phyloP scores from a whole-genome alignment of 495 filamentous ascomycete species.

The Penicillium ucsense region DNA sequence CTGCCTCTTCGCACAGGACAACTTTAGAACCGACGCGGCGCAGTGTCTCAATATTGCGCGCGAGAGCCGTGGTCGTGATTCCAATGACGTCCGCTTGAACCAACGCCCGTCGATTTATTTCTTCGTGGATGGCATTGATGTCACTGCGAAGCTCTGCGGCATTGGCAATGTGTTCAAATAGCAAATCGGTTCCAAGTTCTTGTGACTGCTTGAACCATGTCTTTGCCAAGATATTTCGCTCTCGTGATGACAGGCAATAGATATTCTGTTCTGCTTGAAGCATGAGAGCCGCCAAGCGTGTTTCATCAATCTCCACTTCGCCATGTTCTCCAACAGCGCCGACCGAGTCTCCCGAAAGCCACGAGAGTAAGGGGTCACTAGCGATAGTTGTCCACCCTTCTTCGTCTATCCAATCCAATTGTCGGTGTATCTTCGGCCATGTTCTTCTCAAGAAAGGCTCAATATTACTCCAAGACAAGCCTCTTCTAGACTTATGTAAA shows the following conservation, averaged over 20 bases:
- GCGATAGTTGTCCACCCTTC: slow-evolving; percentile 2
- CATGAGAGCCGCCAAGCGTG: slow-evolving; percentile 1
- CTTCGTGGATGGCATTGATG: slow-evolving; percentile 5
- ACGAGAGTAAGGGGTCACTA: not conserved
- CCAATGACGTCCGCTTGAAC: slow-evolving; percentile 20
- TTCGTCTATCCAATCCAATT: not conserved
- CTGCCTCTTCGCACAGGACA: slow-evolving; percentile 62
- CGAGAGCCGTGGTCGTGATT: slow-evolving; percentile 26
- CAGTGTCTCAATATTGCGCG: slow-evolving; percentile 16
- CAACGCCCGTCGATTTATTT: slow-evolving; percentile 3
- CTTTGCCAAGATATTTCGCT: slow-evolving; percentile 1
- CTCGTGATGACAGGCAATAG: not conserved
- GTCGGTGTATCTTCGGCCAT: slow-evolving; percentile 1
- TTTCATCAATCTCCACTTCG: not conserved
- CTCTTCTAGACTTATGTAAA: slow-evolving; percentile 4
- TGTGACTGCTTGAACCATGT: slow-evolving; percentile 3
- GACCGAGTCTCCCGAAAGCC: not conserved
- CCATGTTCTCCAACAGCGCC: not conserved
- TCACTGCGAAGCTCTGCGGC: not conserved
- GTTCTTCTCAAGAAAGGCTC: not conserved
- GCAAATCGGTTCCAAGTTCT: not conserved
- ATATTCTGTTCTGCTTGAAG: not conserved
- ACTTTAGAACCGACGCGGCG: slow-evolving; percentile 34
- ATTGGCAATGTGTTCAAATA: slow-evolving; percentile 3
- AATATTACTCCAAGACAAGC: not conserved